These are phyloP conservation scores for Parachaetomium inaequale DNA, from an alignment of 495 filamentous ascomycete genomes.

Conservation along the genomic window DNA sequence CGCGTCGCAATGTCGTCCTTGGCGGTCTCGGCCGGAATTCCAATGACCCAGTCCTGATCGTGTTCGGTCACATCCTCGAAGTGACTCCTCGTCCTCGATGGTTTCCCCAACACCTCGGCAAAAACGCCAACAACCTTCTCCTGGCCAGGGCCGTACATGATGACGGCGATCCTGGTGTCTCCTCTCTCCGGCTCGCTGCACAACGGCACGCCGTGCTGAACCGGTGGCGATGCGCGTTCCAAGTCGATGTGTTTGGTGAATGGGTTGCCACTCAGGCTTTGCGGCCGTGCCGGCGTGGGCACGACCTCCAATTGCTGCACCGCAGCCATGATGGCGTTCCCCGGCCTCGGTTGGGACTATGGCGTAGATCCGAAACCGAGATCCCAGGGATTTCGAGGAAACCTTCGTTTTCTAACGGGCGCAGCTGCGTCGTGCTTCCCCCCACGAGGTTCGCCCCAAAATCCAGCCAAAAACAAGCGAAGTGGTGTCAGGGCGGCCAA, in stretches of 20 bases:
- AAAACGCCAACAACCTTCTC: slow-evolving; percentile 64
- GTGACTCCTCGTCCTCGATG: slow-evolving; percentile 52
- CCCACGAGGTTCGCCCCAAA: slow-evolving; percentile 1
- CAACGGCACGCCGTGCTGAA: slow-evolving; percentile 27
- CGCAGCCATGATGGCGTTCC: slow-evolving; percentile 22
- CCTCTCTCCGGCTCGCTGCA: slow-evolving; percentile 40
- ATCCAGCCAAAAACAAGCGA: slow-evolving; percentile 14
- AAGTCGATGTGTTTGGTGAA: slow-evolving; percentile 29
- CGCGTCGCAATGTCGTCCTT: slow-evolving; percentile 48
- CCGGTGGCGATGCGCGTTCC: slow-evolving; percentile 26
- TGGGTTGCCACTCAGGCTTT: slow-evolving; percentile 27
- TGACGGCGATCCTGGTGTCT: slow-evolving; percentile 54
- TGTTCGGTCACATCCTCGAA: slow-evolving; percentile 49
- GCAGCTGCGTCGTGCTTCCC: background rate
- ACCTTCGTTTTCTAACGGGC: background rate
- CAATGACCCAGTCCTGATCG: slow-evolving; percentile 55
- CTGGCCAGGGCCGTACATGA: slow-evolving; percentile 58
- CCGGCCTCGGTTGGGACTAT: background rate
- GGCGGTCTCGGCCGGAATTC: slow-evolving; percentile 53
- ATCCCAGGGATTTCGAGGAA: background rate
- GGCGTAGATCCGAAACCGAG: background rate
- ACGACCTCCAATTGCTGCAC: slow-evolving; percentile 38
- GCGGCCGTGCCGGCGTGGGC: slow-evolving; percentile 35
- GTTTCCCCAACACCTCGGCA: slow-evolving; percentile 66
- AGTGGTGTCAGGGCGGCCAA: slow-evolving; percentile 9